These are phyloP conservation scores for Russula abietina DNA, from an alignment of 768 basidiomycete genomes.

Conservation along the genomic window DNA sequence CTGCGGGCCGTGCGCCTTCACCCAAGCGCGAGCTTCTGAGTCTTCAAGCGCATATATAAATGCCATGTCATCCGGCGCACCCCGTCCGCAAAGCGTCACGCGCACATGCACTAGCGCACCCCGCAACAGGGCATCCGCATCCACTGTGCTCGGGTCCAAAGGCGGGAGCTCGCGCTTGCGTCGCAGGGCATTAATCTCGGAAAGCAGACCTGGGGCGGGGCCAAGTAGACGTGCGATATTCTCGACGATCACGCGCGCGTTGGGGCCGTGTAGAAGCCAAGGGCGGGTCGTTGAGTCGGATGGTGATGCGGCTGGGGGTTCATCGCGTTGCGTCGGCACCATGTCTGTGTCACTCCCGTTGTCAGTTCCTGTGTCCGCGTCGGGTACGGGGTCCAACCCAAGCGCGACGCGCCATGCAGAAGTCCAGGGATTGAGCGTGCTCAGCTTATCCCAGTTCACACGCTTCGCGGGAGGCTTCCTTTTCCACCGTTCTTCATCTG, in stretches of 20 bases:
- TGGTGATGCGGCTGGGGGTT: conserved; percentile 1
- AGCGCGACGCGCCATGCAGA: conserved; percentile 72
- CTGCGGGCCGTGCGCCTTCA: conserved; percentile 31
- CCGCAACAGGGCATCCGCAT: conserved; percentile 44
- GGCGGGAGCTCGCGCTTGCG: conserved; percentile 45
- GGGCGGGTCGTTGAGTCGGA: conserved; percentile 32
- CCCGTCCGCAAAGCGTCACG: conserved; percentile 56
- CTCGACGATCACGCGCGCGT: conserved; percentile 42
- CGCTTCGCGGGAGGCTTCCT: conserved; percentile 86
- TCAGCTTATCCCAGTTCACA: conserved; percentile 59
- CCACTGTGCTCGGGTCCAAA: conserved; percentile 30
- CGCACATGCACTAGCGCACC: conserved; percentile 64
- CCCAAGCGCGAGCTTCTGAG: conserved; percentile 46
- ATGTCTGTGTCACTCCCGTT: conserved; percentile 31
- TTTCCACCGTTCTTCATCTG: conserved; percentile 62
- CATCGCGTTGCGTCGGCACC: conserved; percentile 55
- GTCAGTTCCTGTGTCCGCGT: conserved; percentile 5
- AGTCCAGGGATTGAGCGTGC: conserved; percentile 64
- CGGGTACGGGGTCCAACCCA: conserved; percentile 35
- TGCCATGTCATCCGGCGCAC: conserved; percentile 69
- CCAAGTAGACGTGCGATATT: conserved; percentile 37
- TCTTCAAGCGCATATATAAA: conserved; percentile 61
- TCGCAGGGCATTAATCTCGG: conserved; percentile 55
- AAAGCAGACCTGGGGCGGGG: conserved; percentile 41
- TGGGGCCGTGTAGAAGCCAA: conserved; percentile 68